Evolutionary conservation across 805 yeast genomes (phyloP).

Genomic region (Myxozyma neotropica): DNA sequence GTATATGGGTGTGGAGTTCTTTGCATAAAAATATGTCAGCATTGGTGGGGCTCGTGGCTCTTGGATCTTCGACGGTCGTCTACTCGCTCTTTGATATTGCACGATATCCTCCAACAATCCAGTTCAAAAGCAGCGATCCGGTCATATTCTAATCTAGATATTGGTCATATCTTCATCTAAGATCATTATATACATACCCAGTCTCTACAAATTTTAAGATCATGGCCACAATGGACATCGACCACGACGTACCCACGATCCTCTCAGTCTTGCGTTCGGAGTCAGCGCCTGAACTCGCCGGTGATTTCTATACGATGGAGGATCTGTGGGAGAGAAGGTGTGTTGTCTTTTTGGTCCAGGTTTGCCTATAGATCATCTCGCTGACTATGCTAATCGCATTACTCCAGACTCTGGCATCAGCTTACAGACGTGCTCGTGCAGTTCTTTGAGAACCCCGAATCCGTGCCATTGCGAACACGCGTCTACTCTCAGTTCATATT

Average conservation of each 20-base stretch:
- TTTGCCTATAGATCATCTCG: neutral
- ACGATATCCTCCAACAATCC: too few relatives aligned
- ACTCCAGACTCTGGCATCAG: slow-evolving; percentile 78
- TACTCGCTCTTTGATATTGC: neutral
- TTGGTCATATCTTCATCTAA: neutral
- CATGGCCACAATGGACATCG: slow-evolving; percentile 35
- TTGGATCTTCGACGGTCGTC: neutral
- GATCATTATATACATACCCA: neutral
- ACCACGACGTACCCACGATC: slow-evolving; percentile 50
- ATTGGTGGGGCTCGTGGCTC: neutral
- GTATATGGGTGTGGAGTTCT: neutral
- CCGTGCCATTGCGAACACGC: slow-evolving; percentile 60
- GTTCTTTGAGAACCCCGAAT: slow-evolving; percentile 59
- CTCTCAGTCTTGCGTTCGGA: slow-evolving; percentile 66
- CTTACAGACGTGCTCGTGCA: slow-evolving; percentile 67
- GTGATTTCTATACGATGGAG: slow-evolving; percentile 69
- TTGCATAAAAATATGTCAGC: neutral
- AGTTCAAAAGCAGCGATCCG: neutral
- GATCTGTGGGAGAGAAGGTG: slow-evolving; percentile 79
- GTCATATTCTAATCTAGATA: too few relatives aligned
- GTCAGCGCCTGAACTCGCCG: slow-evolving; percentile 64
- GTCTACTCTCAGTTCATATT: slow-evolving; percentile 72
- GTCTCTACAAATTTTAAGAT: neutral
- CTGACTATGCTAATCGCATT: neutral
- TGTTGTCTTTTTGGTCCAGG: slow-evolving; percentile 4